Percentiles rank a stretch among this genome's conserved stretches.
Evolutionary conservation across 331 rosid genomes (phyloP).

Genomic region (Malus hybrid): DNA sequence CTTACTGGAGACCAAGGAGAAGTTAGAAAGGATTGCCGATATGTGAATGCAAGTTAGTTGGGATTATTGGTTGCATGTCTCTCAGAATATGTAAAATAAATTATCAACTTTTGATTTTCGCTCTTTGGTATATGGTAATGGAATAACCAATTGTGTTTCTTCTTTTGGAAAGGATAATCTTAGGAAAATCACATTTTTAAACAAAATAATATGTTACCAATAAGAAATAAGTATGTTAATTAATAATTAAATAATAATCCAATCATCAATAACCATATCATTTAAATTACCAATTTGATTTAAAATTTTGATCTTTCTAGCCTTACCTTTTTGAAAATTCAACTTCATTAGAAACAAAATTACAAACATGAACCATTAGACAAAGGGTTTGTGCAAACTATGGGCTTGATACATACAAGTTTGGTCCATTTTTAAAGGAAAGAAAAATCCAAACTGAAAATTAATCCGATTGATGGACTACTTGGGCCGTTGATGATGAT

Average conservation of each 20-base stretch:
- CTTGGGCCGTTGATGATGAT: neutral
- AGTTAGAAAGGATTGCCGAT: slow-evolving; percentile 74
- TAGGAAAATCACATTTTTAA: too few relatives aligned
- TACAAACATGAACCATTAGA: neutral
- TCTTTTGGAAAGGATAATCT: neutral
- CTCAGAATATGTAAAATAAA: neutral
- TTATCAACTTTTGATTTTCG: neutral
- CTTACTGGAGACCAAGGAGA: slow-evolving; percentile 51
- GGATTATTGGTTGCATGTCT: neutral
- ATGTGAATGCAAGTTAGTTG: slow-evolving; percentile 22
- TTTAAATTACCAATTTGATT: rapidly evolving
- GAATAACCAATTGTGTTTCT: neutral
- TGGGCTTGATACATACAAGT: neutral
- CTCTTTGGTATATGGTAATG: neutral
- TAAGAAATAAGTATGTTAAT: too few relatives aligned
- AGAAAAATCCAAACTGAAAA: neutral
- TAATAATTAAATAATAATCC: too few relatives aligned
- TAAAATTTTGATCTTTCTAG: rapidly evolving
- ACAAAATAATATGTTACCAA: rapidly evolving
- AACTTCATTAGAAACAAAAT: too few relatives aligned
- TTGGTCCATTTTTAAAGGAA: neutral
- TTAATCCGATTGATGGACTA: neutral
- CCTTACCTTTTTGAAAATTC: neutral
- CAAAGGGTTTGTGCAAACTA: neutral
- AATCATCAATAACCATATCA: too few relatives aligned